Evolutionary conservation across 495 filamentous ascomycete species (phyloP).

Genomic region (Penicillium arizonense): DNA sequence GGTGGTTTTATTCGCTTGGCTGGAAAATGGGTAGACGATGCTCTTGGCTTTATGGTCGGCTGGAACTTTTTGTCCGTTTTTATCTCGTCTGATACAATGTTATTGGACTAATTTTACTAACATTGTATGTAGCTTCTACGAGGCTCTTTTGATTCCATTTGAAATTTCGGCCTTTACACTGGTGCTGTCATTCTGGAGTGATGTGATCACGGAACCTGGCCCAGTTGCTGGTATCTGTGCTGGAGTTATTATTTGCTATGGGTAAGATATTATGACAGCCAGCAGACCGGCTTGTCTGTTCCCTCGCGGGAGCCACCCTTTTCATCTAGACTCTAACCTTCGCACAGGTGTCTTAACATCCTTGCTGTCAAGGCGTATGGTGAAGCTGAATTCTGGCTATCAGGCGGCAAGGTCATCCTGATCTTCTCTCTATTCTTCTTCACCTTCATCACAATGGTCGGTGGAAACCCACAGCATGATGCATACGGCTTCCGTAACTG

Average conservation of each 20-base stretch:
- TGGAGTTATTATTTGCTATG: constrained; percentile 49
- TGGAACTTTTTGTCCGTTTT: constrained; percentile 56
- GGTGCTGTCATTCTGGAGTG: constrained; percentile 14
- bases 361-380: constrained; percentile 66
- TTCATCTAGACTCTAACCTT: constrained; percentile 28
- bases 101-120: neutral
- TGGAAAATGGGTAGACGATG: constrained; percentile 49
- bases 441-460: constrained; percentile 61
- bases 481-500: constrained; percentile 72
- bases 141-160: constrained; percentile 68
- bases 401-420: constrained; percentile 65
- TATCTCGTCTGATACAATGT: neutral
- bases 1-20: constrained; percentile 51
- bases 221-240: constrained; percentile 56
- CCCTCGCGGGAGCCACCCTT: too few species aligned
- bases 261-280: constrained; percentile 15
- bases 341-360: constrained; percentile 17
- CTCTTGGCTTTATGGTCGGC: constrained; percentile 54
- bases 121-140: constrained; percentile 42
- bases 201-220: constrained; percentile 43
- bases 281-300: neutral
- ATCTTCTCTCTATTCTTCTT: constrained; percentile 53
- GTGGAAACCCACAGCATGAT: constrained; percentile 67
- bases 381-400: constrained; percentile 68
- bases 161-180: constrained; percentile 56